Evolutionary conservation across 176 grass and related monocot genomes (phyloP).

Genomic region (Paspalum vaginatum): DNA sequence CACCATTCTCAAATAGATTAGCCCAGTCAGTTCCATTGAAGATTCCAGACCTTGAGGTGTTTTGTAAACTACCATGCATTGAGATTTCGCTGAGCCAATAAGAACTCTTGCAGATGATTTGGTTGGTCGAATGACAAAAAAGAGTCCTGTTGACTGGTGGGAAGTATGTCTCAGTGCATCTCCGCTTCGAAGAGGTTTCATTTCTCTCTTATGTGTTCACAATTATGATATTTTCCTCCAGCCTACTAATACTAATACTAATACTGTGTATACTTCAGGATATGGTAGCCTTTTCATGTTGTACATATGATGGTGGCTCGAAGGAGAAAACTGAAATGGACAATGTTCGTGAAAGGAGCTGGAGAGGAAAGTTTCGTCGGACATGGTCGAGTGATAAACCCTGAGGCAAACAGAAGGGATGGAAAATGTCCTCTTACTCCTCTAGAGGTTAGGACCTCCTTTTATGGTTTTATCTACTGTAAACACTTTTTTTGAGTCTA

Average conservation of each 20-base stretch:
- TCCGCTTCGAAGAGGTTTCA: slow-evolving; percentile 94
- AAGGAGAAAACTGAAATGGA: slow-evolving; percentile 90
- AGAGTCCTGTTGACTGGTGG: slow-evolving; percentile 70
- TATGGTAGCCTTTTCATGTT: slow-evolving; percentile 99
- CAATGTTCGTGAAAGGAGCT: slow-evolving; percentile 83
- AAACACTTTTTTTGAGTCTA: neutral
- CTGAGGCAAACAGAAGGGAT: slow-evolving; percentile 84
- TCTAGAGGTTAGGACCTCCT: slow-evolving; percentile 62
- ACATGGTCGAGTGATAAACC: slow-evolving; percentile 82
- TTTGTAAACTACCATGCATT: slow-evolving; percentile 87
- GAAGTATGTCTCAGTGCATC: slow-evolving; percentile 94
- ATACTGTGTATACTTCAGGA: slow-evolving; percentile 58
- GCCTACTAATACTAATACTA: slow-evolving; percentile 32
- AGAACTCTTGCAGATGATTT: slow-evolving; percentile 72
- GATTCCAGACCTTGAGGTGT: slow-evolving; percentile 84
- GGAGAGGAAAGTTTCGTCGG: slow-evolving; percentile 88
- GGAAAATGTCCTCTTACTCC: slow-evolving; percentile 94
- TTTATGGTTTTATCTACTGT: neutral
- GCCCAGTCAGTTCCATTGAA: slow-evolving; percentile 69
- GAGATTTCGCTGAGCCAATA: slow-evolving; percentile 81
- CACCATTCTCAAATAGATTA: slow-evolving; percentile 96
- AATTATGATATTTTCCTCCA: slow-evolving; percentile 31
- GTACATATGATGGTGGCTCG: slow-evolving; percentile 89
- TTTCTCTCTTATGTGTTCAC: slow-evolving; percentile 2
- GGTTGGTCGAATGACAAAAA: slow-evolving; percentile 75